Conservation (phyloP, 768 basidiomycete species). For the Panaeolus papilionaceus region DNA sequence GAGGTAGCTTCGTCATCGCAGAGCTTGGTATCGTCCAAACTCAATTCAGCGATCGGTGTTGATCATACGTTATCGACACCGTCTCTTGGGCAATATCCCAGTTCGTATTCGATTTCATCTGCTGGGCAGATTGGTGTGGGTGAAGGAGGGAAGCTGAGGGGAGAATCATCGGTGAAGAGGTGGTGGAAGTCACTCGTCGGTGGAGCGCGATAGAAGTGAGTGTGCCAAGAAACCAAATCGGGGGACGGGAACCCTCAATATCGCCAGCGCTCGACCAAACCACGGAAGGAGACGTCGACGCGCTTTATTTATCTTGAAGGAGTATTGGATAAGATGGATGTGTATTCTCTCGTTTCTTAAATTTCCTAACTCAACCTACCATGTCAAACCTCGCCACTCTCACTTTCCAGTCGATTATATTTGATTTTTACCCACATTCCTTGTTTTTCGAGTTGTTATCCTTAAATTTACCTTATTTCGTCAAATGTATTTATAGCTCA, state of each 20-base stretch:
- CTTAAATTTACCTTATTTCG: too few relatives aligned
- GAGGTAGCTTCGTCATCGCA: neutral
- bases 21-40: neutral
- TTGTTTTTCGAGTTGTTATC: too few relatives aligned
- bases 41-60: neutral
- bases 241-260: neutral
- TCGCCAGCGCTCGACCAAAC: neutral
- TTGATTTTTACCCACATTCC: too few relatives aligned
- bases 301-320: neutral
- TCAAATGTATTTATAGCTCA: neutral
- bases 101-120: neutral
- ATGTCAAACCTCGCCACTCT: too few relatives aligned
- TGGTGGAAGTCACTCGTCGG: neutral
- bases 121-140: neutral
- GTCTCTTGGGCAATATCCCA: neutral
- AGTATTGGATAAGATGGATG: neutral
- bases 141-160: neutral
- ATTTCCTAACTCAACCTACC: too few relatives aligned
- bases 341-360: too few relatives aligned
- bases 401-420: too few relatives aligned
- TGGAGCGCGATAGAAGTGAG: neutral
- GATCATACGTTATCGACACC: neutral
- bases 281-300: neutral
- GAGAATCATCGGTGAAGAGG: neutral
- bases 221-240: neutral